A percentile compares a stretch with the other conserved stretches of the same genome.
phyloP scores from a whole-genome alignment of 805 yeast genomes.

The Candida sonorensis region DNA sequence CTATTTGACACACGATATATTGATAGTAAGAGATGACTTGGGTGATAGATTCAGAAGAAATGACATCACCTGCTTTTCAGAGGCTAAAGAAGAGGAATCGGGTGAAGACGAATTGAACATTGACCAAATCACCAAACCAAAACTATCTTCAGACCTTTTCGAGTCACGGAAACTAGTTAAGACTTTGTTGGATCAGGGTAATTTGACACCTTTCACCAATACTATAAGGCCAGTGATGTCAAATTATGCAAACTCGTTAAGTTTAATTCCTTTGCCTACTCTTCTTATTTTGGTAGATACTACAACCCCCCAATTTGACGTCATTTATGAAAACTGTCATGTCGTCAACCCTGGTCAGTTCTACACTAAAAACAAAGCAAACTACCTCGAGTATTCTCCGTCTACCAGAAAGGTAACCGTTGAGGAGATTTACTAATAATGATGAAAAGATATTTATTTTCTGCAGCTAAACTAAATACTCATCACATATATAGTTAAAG shows the following conservation, averaged over 20 bases:
- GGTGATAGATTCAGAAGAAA: conserved; percentile 66
- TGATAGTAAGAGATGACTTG: conserved; percentile 65
- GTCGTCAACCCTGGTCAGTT: conserved; percentile 67
- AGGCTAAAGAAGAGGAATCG: conserved; percentile 9
- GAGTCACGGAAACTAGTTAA: conserved; percentile 69
- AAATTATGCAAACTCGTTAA: conserved; percentile 61
- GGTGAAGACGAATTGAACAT: conserved; percentile 20
- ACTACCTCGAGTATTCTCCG: conserved; percentile 72
- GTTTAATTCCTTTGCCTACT: conserved; percentile 75
- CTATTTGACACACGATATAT: conserved; percentile 80
- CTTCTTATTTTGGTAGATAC: conserved; percentile 60
- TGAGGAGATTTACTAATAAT: conserved; percentile 34
- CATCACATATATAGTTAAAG: neutral
- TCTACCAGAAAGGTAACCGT: conserved; percentile 43
- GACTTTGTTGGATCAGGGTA: conserved; percentile 83
- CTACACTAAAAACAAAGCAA: conserved; percentile 38
- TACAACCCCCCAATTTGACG: conserved; percentile 62
- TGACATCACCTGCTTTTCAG: conserved; percentile 47
- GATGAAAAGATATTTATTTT: too few species aligned
- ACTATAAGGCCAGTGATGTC: conserved; percentile 58
- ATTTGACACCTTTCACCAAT: conserved; percentile 70
- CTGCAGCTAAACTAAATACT: too few species aligned
- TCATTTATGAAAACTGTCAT: conserved; percentile 76
- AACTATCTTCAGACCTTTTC: conserved; percentile 37
- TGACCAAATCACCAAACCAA: conserved; percentile 24